Conservation (phyloP, 306 rosid species). For the Benincasa hispida region DNA sequence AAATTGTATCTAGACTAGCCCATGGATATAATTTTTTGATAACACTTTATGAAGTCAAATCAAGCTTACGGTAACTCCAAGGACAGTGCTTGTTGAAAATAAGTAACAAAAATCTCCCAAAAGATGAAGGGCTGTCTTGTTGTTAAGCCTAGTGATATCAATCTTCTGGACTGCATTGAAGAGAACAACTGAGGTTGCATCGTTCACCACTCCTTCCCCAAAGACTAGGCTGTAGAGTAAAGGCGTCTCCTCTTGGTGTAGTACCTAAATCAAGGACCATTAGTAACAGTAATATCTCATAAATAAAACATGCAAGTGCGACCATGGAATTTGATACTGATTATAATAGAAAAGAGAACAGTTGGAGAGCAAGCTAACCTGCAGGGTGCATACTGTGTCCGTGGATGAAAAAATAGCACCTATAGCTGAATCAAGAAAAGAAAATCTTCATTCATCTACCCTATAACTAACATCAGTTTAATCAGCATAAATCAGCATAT, state of each 20-base stretch:
- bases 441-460: neutral
- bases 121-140: conserved; percentile 20
- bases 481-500: neutral
- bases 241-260: conserved; percentile 83
- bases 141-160: conserved; percentile 33
- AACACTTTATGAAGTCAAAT: neutral
- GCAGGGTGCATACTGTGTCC: conserved; percentile 87
- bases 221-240: conserved; percentile 81
- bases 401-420: conserved; percentile 89
- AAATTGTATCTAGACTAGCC: neutral
- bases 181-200: conserved; percentile 88
- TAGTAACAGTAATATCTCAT: neutral
- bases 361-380: conserved; percentile 43
- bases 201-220: conserved; percentile 95
- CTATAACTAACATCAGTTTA: neutral
- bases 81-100: conserved; percentile 68
- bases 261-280: conserved; percentile 41
- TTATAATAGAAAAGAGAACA: conserved; percentile 17
- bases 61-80: conserved; percentile 54
- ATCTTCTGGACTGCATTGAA: conserved; percentile 80
- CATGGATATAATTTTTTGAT: neutral
- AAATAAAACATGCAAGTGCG: neutral
- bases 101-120: conserved; percentile 62
- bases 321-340: neutral
- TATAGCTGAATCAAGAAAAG: conserved; percentile 42